A percentile compares a stretch with the other conserved stretches of the same genome.
Conservation (phyloP, 495 filamentous ascomycete species). For the Tuber umbilicatum region DNA sequence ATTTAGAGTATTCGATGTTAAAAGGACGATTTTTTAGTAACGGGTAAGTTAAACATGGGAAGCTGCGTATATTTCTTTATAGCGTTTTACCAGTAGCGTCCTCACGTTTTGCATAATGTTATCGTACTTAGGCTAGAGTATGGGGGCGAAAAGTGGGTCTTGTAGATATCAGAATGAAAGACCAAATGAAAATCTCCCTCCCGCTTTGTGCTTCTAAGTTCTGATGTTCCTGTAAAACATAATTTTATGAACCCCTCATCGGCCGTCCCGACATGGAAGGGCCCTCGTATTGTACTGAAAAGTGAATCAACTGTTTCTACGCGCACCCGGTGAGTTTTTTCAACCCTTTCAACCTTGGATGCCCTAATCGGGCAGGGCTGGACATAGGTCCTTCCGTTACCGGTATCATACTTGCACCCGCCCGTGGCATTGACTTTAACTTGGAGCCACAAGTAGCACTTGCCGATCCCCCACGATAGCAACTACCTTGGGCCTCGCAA, state of each 20-base stretch:
- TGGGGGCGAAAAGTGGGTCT: background rate
- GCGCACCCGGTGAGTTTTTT: background rate
- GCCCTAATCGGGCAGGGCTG: background rate
- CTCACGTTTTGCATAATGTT: background rate
- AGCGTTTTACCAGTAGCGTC: background rate
- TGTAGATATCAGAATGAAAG: background rate
- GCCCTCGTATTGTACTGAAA: background rate
- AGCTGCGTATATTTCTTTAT: background rate
- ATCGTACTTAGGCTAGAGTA: background rate
- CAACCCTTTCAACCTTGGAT: background rate
- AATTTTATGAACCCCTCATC: background rate
- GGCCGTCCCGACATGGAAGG: background rate
- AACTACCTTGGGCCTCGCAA: background rate
- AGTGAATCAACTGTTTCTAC: background rate
- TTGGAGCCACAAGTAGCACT: too few relatives aligned
- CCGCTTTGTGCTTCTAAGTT: background rate
- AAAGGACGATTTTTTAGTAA: background rate
- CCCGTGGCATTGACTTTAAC: too few relatives aligned
- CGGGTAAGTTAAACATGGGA: too few relatives aligned
- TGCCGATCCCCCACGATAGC: background rate
- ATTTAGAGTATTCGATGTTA: background rate
- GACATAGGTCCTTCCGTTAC: too few relatives aligned
- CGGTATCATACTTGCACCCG: too few relatives aligned
- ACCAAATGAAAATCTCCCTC: background rate
- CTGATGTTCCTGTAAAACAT: background rate